A percentile compares a stretch with the other conserved stretches of the same genome.
phyloP scores from a whole-genome alignment of 352 stramenopile genomes.

The Phytopythium oedochilum region DNA sequence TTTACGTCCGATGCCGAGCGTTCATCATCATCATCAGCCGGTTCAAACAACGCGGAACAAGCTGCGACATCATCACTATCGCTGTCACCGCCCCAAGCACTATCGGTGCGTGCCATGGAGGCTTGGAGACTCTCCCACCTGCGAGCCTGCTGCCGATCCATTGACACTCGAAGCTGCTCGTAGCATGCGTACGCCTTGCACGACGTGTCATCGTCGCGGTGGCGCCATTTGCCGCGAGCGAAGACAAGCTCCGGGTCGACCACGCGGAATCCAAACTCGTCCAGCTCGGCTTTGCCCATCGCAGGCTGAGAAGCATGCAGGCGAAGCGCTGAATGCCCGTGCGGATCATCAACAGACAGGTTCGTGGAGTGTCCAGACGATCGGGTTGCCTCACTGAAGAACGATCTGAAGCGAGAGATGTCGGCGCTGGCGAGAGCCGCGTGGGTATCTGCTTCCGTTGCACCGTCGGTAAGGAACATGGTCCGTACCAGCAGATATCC shows the following conservation, averaged over 20 bases:
- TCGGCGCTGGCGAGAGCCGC: conserved; percentile 3
- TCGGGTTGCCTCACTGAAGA: not conserved
- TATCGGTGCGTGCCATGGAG: not conserved
- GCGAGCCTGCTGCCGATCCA: conserved; percentile 34
- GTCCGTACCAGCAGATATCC: conserved; percentile 42
- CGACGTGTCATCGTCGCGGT: not conserved
- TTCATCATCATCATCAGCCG: not conserved
- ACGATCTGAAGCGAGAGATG: not conserved
- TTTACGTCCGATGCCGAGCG: not conserved
- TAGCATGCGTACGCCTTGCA: conserved; percentile 36
- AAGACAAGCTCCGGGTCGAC: conserved; percentile 27
- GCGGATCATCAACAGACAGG: not conserved
- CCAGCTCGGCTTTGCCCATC: conserved; percentile 8
- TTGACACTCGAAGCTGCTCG: conserved; percentile 29
- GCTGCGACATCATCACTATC: not conserved
- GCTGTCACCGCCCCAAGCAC: not conserved
- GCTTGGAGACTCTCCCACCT: conserved; percentile 24
- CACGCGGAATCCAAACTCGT: conserved; percentile 49
- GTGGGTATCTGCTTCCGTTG: conserved; percentile 13
- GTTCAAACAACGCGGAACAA: not conserved
- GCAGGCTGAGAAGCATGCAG: not conserved
- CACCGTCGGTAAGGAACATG: conserved; percentile 53
- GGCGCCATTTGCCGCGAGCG: conserved; percentile 17
- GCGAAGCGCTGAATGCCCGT: not conserved
- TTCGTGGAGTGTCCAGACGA: not conserved